Evolutionary conservation across 345 rosid genomes (phyloP).

Genomic region (Citropsis articulata): DNA sequence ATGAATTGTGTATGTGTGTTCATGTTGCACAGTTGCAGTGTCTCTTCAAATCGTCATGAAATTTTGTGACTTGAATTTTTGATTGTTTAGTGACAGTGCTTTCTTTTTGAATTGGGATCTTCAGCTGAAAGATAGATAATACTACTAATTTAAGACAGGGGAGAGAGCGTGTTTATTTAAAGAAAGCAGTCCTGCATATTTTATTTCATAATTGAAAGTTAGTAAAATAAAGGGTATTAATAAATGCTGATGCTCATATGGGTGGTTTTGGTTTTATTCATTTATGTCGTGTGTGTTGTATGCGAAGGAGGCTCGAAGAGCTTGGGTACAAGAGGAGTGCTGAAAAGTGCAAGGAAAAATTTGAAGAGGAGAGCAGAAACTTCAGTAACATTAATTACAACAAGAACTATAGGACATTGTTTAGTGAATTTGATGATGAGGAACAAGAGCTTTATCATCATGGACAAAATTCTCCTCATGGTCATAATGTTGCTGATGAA

Average conservation of each 20-base stretch:
- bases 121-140: not conserved
- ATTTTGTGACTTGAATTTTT: not conserved
- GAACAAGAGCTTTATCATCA: constrained; percentile 29
- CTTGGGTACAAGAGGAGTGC: constrained; percentile 81
- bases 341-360: constrained; percentile 84
- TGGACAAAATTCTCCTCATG: constrained; percentile 12
- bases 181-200: not conserved
- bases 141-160: not conserved
- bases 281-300: constrained; percentile 47
- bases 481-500: constrained; percentile 17
- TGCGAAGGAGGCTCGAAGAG: constrained; percentile 85
- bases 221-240: constrained; percentile 10
- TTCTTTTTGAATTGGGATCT: constrained; percentile 7
- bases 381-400: constrained; percentile 43
- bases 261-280: constrained; percentile 27
- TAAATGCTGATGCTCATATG: constrained; percentile 18
- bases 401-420: constrained; percentile 44
- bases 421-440: constrained; percentile 61
- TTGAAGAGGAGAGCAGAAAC: constrained; percentile 82
- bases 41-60: not conserved
- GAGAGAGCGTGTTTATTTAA: constrained; percentile 9
- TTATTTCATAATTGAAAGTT: not conserved
- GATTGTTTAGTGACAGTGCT: not conserved
- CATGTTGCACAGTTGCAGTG: not conserved
- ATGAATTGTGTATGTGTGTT: too few species aligned